These are phyloP conservation scores for Epichloe elymi DNA, from an alignment of 2,329 filamentous ascomycete species.

Conservation along the genomic window DNA sequence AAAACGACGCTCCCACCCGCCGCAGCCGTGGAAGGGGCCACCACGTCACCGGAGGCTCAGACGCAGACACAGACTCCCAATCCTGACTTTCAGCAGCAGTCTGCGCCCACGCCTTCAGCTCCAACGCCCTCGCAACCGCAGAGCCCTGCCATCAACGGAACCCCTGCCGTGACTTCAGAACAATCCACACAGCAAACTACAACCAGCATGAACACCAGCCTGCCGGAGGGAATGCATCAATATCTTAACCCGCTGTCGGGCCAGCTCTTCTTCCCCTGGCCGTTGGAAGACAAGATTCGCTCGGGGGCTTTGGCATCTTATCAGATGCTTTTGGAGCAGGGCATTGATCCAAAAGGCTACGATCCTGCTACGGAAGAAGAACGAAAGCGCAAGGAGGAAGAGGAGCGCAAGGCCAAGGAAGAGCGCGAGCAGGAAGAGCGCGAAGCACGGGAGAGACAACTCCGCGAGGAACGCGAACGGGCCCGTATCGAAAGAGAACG, in stretches of 20 bases:
- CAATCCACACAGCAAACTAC: constrained; percentile 21
- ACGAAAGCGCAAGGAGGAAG: constrained; percentile 36
- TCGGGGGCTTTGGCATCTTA: constrained; percentile 52
- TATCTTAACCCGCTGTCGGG: constrained; percentile 43
- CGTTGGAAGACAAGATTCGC: constrained; percentile 54
- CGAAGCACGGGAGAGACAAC: constrained; percentile 30
- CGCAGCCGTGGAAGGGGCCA: constrained; percentile 28
- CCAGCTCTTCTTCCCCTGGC: constrained; percentile 64
- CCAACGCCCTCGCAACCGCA: constrained; percentile 22
- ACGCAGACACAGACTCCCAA: constrained; percentile 9
- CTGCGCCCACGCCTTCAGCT: constrained; percentile 19
- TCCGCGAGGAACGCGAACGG: constrained; percentile 26
- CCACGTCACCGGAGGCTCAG: constrained; percentile 16
- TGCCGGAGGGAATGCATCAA: constrained; percentile 35
- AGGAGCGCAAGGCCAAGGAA: constrained; percentile 32
- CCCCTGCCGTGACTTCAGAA: constrained; percentile 16
- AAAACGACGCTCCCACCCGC: constrained; percentile 65
- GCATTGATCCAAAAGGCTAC: constrained; percentile 46
- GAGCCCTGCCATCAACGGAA: constrained; percentile 14
- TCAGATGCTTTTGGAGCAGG: constrained; percentile 48
- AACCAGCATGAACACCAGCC: constrained; percentile 22
- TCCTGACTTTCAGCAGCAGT: constrained; percentile 17
- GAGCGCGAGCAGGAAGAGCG: constrained; percentile 33
- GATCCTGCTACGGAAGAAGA: constrained; percentile 44
- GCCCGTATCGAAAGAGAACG: constrained; percentile 29